Evolutionary conservation across 768 basidiomycete genomes (phyloP), one percentile per base, ranked within the genome.

Genomic region (Holtermanniella nyarrowii): DNA sequence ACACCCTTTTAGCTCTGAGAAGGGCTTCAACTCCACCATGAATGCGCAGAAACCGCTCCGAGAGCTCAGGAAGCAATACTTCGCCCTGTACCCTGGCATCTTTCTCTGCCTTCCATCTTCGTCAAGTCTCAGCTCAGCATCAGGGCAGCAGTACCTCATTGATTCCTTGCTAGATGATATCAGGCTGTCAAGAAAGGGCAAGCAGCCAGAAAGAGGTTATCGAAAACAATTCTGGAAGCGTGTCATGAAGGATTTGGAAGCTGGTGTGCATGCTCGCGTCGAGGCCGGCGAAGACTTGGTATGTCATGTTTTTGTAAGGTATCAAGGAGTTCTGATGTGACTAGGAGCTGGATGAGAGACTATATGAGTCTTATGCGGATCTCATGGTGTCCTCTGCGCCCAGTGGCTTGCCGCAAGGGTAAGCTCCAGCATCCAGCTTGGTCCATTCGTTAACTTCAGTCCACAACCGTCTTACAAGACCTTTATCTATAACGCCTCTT

Each of bases 261-360:
- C 51, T 16, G 66, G 56, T 22, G 50, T 39, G 16, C 22, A 25
- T 20, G 20, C n/a, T 3, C 44, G 52, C 25, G 48, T 42, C 14
- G 56, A 57, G 21, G 48, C 40, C 26, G 50, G 13, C 5, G 44
- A 46, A 21, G 11, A 23, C 13, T 14, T 26, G n/a, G 22, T 25
- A n/a, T n/a, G n/a, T n/a, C n/a, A n/a, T n/a, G n/a, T n/a, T n/a
- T n/a, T n/a, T n/a, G n/a, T n/a, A n/a, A n/a, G n/a, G n/a, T n/a
- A n/a, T n/a, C n/a, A n/a, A n/a, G n/a, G n/a, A n/a, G n/a, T n/a
- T n/a, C n/a, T n/a, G n/a, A n/a, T n/a, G n/a, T n/a, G n/a, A 16
- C n/a, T 42, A 63, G 62, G 61, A 66, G 46, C 48, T 66, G 11
- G 62, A 71, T 44, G 67, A 67, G 44, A 42, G 58, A 52, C 49